A percentile compares a stretch with the other conserved stretches of the same genome.
These are phyloP conservation scores for Trifolium subterraneum DNA, from an alignment of 306 rosid genomes.

Conservation along the genomic window DNA sequence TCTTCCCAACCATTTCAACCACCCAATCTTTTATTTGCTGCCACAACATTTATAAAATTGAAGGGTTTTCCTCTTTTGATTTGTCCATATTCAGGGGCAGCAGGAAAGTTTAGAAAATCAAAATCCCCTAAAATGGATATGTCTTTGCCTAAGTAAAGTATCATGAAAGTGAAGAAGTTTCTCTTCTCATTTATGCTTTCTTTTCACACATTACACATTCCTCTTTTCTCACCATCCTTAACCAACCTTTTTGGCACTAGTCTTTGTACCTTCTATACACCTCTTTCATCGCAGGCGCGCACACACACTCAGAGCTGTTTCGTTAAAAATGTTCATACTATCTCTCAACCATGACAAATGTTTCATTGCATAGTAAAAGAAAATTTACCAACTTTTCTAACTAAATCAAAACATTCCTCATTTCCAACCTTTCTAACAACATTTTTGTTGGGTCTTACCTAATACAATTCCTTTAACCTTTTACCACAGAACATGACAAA, in stretches of 20 bases:
- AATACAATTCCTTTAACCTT: constrained; percentile 39
- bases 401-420: constrained; percentile 2
- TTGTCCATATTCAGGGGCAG: background rate
- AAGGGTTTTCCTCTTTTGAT: background rate
- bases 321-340: background rate
- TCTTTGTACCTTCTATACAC: constrained; percentile 24
- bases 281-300: constrained; percentile 8
- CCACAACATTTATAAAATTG: background rate
- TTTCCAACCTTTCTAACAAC: constrained; percentile 44
- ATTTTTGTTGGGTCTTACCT: constrained; percentile 44
- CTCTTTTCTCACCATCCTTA: constrained; percentile 58
- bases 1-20: background rate
- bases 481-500: constrained; percentile 16
- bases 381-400: background rate
- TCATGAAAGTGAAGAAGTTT: constrained; percentile 1
- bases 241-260: constrained; percentile 43
- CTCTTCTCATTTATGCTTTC: constrained; percentile 40
- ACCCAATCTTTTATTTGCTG: background rate
- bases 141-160: background rate
- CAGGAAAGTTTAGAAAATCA: background rate
- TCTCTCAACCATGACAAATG: constrained; percentile 13
- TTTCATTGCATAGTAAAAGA: background rate
- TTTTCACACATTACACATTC: constrained; percentile 41
- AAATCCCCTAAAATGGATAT: background rate
- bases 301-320: constrained; percentile 33